phyloP scores from a whole-genome alignment of 495 filamentous ascomycete species.

The Penicillium simplicissimum region DNA sequence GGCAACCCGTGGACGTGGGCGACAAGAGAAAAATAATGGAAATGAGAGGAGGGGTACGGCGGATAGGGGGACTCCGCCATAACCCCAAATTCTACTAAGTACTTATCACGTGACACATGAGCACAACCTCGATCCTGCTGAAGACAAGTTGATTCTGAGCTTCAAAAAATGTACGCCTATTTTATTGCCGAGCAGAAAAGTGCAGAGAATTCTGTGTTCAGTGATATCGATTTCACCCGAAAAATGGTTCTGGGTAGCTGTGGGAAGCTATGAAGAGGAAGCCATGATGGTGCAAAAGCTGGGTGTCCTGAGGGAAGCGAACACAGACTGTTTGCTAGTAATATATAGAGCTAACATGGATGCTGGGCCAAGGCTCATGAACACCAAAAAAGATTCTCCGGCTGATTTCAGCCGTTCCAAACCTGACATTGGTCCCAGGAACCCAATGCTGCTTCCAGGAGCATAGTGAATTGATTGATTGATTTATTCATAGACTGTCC shows the following conservation, averaged over 20 bases:
- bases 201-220: neutral
- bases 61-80: neutral
- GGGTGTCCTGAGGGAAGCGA: too few species aligned
- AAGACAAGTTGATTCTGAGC: neutral
- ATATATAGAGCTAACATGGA: neutral
- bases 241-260: neutral
- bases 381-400: neutral
- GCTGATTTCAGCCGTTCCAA: neutral
- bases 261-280: neutral
- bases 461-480: too few species aligned
- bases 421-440: neutral
- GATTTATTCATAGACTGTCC: conserved; percentile 22
- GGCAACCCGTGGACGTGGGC: too few species aligned
- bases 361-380: neutral
- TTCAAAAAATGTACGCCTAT: neutral
- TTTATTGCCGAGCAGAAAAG: neutral
- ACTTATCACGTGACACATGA: neutral
- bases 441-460: neutral
- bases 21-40: too few species aligned
- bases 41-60: too few species aligned
- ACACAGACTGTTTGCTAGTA: neutral
- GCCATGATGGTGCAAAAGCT: neutral
- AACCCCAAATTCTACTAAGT: neutral
- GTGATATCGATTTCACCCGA: neutral
- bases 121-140: neutral